Percentiles rank a stretch among this genome's conserved stretches.
phyloP scores from a whole-genome alignment of 2,329 filamentous ascomycete species.

The Colletotrichum chrysophilum region DNA sequence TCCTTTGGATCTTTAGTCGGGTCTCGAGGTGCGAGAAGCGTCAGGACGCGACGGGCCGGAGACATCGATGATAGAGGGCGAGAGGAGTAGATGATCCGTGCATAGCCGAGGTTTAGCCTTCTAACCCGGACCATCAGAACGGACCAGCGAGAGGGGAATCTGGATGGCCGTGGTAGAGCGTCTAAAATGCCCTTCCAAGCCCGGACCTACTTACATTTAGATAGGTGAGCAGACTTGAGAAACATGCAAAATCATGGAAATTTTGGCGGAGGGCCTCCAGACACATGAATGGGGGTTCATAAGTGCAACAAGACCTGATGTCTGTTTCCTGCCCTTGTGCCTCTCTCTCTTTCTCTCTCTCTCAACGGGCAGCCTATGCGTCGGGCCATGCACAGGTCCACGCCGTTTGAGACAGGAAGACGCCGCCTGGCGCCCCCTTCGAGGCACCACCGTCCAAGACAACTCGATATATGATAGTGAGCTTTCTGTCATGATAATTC shows the following conservation, averaged over 20 bases:
- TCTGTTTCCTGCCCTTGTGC: background rate
- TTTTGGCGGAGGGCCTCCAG: background rate
- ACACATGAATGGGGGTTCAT: background rate
- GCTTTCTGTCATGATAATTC: background rate
- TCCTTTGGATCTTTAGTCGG: background rate
- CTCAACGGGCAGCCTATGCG: background rate
- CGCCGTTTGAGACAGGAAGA: background rate
- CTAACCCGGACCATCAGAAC: background rate
- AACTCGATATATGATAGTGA: background rate
- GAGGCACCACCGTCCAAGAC: background rate
- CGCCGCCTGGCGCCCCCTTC: background rate
- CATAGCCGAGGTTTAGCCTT: slow-evolving; percentile 4
- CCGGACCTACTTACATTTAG: background rate
- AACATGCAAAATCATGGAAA: background rate
- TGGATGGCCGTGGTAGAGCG: background rate
- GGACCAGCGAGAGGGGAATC: background rate
- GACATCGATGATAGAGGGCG: background rate
- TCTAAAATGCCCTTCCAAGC: background rate
- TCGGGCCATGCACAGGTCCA: background rate
- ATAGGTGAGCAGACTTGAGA: background rate
- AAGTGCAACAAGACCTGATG: background rate
- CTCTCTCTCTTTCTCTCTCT: background rate
- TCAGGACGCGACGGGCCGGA: background rate
- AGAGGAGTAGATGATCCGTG: background rate
- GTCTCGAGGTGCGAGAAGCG: background rate